A percentile compares a stretch with the other conserved stretches of the same genome.
Conservation (phyloP, 768 basidiomycete genomes). For the Termitomyces titanicus region DNA sequence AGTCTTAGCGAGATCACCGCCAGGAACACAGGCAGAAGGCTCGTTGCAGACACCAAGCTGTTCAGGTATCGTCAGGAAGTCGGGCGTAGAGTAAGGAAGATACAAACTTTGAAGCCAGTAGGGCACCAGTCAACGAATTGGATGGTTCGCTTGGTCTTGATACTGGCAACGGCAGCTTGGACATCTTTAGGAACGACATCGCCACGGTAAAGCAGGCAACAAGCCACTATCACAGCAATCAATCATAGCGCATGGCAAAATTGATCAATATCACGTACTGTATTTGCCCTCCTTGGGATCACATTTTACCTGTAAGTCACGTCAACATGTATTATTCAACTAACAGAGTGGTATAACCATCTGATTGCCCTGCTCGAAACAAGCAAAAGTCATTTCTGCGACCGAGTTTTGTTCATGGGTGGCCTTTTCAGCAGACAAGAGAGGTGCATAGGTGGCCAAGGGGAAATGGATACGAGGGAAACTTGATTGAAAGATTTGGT, state of each 20-base stretch:
- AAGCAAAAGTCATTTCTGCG: conserved; percentile 96
- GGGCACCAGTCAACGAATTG: conserved; percentile 99
- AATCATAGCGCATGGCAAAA: conserved; percentile 6
- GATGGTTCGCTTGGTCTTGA: conserved; percentile 98
- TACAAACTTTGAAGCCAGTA: conserved; percentile 84
- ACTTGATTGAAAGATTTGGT: conserved; percentile 30
- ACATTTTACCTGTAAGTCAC: conserved; percentile 49
- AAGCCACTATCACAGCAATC: conserved; percentile 62
- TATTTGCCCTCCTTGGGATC: conserved; percentile 99
- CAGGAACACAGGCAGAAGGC: conserved; percentile 86
- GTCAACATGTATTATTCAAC: background rate
- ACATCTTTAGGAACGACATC: conserved; percentile 98
- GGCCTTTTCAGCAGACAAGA: conserved; percentile 94
- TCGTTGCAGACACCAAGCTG: conserved; percentile 97
- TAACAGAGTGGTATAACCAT: conserved; percentile 50
- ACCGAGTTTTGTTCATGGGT: conserved; percentile 97
- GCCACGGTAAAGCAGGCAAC: conserved; percentile 89
- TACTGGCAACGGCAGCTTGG: conserved; percentile 85
- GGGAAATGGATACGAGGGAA: conserved; percentile 99
- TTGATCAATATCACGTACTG: conserved; percentile 51
- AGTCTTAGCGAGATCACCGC: conserved; percentile 93
- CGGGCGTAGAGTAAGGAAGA: background rate
- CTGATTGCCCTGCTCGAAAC: conserved; percentile 96
- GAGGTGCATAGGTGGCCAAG: conserved; percentile 91
- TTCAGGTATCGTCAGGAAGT: conserved; percentile 21